Evolutionary conservation across 1,284 basidiomycete species (phyloP).

Genomic region (Cutaneotrichosporon sp.): DNA sequence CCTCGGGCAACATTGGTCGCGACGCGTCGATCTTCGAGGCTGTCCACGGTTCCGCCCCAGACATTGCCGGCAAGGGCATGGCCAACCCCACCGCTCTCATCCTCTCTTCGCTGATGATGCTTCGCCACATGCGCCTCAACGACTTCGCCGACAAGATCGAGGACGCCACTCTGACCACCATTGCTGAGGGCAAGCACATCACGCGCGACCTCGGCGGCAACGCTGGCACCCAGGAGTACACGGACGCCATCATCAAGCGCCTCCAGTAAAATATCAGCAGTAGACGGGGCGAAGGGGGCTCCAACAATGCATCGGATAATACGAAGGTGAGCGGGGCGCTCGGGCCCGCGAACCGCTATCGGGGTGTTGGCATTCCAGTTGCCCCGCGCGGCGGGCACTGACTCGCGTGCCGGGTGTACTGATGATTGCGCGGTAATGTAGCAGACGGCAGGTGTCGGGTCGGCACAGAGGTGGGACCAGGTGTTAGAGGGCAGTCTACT

Average conservation of each 20-base stretch:
- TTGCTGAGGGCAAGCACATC: conserved; percentile 88
- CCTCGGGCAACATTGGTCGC: conserved; percentile 97
- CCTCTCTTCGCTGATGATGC: conserved; percentile 94
- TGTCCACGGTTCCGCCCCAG: conserved; percentile 88
- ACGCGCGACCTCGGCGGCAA: conserved; percentile 92
- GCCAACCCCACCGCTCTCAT: conserved; percentile 98
- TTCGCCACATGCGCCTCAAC: conserved; percentile 91
- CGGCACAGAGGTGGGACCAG: too few relatives aligned
- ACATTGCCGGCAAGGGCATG: conserved; percentile 78
- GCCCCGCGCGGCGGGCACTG: not conserved
- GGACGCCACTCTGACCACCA: conserved; percentile 82
- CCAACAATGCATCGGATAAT: conserved; percentile 10
- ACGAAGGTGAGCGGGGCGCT: conserved; percentile 1
- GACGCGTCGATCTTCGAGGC: conserved; percentile 99
- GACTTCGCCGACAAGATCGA: conserved; percentile 88
- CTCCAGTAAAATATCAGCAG: conserved; percentile 14
- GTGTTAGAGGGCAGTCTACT: too few relatives aligned
- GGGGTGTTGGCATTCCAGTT: not conserved
- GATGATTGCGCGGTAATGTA: not conserved
- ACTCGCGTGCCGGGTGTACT: not conserved
- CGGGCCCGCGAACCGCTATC: not conserved
- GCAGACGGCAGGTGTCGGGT: not conserved
- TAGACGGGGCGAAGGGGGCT: conserved; percentile 1
- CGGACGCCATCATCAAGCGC: conserved; percentile 71
- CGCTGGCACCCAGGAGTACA: conserved; percentile 82